Conservation (phyloP, 1,284 basidiomycete species). For the Marasmius fiardii region DNA sequence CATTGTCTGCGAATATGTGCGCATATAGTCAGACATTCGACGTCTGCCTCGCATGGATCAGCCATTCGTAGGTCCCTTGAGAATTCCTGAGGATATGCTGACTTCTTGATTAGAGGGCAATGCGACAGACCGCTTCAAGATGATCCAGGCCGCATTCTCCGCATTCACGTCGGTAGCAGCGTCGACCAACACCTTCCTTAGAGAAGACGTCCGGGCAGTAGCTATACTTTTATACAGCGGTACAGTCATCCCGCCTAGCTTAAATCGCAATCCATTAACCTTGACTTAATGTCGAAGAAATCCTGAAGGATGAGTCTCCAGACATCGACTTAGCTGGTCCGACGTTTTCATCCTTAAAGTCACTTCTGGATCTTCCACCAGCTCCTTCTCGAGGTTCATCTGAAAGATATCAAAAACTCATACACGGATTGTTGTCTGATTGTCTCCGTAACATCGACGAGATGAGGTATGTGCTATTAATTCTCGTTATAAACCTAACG, state of each 20-base stretch:
- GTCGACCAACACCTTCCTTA: slow-evolving; percentile 50
- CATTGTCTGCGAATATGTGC: slow-evolving; percentile 83
- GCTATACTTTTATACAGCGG: slow-evolving; percentile 81
- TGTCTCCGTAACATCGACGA: slow-evolving; percentile 88
- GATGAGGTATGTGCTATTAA: slow-evolving; percentile 67
- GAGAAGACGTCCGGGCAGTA: slow-evolving; percentile 78
- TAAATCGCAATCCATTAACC: background rate
- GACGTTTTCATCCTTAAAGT: slow-evolving; percentile 77
- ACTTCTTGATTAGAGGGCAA: slow-evolving; percentile 33
- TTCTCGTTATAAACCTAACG: too few relatives aligned
- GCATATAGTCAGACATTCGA: slow-evolving; percentile 72
- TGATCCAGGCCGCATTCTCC: slow-evolving; percentile 68
- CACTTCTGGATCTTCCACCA: slow-evolving; percentile 57
- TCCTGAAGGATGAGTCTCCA: slow-evolving; percentile 81
- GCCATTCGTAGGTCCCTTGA: slow-evolving; percentile 49
- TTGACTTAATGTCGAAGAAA: slow-evolving; percentile 40
- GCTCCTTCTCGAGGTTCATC: slow-evolving; percentile 25
- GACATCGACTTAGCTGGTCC: slow-evolving; percentile 78
- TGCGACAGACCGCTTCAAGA: slow-evolving; percentile 52
- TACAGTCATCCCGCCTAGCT: slow-evolving; percentile 26
- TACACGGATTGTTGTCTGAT: slow-evolving; percentile 85
- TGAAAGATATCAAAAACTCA: slow-evolving; percentile 36
- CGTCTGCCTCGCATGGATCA: slow-evolving; percentile 51
- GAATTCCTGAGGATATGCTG: slow-evolving; percentile 2
- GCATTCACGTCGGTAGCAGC: slow-evolving; percentile 65